Conservation (phyloP, 257 asterid genomes). For the Jaltomata sinuosa region DNA sequence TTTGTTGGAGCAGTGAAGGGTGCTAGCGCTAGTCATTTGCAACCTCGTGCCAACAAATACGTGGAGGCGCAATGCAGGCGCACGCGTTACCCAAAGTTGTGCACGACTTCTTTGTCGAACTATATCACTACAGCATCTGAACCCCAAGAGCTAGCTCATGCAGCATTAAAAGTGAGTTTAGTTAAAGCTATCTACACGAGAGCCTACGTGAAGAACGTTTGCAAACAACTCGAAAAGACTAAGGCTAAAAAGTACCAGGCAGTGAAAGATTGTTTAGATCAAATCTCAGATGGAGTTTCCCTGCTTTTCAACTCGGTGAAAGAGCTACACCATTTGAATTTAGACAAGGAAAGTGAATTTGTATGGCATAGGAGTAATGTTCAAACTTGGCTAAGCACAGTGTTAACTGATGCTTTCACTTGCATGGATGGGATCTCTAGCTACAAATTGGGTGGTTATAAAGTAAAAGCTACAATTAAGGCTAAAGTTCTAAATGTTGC, state of each 20-base stretch:
- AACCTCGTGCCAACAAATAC: conserved; percentile 19
- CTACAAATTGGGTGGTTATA: conserved; percentile 27
- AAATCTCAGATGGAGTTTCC: conserved; percentile 47
- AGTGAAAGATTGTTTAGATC: conserved; percentile 43
- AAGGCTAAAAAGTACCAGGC: conserved; percentile 28
- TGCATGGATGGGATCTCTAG: conserved; percentile 54
- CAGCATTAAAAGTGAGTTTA: conserved; percentile 44
- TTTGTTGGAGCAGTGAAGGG: conserved; percentile 3
- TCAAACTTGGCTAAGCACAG: conserved; percentile 52
- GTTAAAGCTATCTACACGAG: conserved; percentile 35
- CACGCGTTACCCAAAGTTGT: conserved; percentile 34
- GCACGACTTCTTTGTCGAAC: conserved; percentile 24
- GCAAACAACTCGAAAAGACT: conserved; percentile 16
- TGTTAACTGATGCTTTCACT: conserved; percentile 36
- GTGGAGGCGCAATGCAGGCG: conserved; percentile 30
- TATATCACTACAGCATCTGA: conserved; percentile 14
- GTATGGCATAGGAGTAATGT: conserved; percentile 61
- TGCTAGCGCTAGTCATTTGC: background rate
- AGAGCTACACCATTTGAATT: conserved; percentile 30
- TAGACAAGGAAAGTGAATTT: conserved; percentile 21
- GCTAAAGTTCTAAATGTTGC: conserved; percentile 51
- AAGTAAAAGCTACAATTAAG: conserved; percentile 30
- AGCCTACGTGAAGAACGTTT: conserved; percentile 33
- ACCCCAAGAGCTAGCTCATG: conserved; percentile 35
- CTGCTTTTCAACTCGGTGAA: conserved; percentile 36